Base-by-base conservation (phyloP, 768 basidiomycete genomes). In the Lepiota brunneoincarnata region DNA sequence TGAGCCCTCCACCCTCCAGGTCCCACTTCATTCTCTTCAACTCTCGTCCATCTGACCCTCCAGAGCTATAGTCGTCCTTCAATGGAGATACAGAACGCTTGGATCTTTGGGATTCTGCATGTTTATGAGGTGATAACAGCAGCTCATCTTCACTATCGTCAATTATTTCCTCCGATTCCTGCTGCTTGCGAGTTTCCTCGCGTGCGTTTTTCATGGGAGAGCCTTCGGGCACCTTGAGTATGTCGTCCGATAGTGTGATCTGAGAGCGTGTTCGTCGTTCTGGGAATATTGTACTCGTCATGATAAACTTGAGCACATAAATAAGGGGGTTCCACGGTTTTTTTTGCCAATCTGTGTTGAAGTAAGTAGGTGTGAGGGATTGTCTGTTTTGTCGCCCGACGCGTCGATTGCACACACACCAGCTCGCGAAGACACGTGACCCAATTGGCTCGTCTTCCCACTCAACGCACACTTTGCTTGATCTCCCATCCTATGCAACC, bases 131-230 rank as follows among this genome's bases (percentile, higher is more conserved):
- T 2, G 78, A 77, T 36, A 81, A 65, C 26, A 79, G 65, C 26
- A 77, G 66, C 60, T 81, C 79, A 62, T 80, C 78, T 45, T 80
- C 78, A 6, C 66, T 66, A 26, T 74, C 73, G 3, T 66, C 67
- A 6, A 56, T 59, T 38, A 61, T 58, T 17, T 64, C 59, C 41
- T 52, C 40, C 31, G 58, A 54, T 23, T 49, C 58, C 23, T 60
- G 67, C 58, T 62, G 71, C 55, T 66, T 67, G 43, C 69, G 45
- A 9, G 28, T 59, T 11, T 73, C 64, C 49, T 61, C 73, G 45
- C 74, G 72, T 46, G 81, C 81, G 61, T 73, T 69, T 63, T 83
- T 83, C 68, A 83, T 69, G 1, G 82, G 81, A 18, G 81, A 83
- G 24, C 69, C 66, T 31, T 73, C 71, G 26, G 79, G 68, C 43